Evolutionary conservation across 2,329 filamentous ascomycete genomes (phyloP), one percentile per base, ranked within the genome.

Genomic region (Helicocarpus griseus): DNA sequence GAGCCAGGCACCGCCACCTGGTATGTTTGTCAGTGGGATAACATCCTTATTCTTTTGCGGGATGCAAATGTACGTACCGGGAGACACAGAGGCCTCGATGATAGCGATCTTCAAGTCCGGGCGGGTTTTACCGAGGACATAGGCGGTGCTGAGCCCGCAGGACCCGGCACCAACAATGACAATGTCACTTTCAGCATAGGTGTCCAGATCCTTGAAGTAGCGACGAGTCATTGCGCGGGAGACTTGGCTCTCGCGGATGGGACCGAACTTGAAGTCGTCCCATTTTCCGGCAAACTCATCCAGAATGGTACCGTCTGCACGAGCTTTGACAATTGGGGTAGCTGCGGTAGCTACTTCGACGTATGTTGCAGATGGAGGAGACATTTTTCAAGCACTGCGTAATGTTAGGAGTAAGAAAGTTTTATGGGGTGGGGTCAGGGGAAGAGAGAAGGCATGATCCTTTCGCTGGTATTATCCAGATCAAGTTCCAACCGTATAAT

Each of bases 401-500:
- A 57, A 63, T 61, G 56, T 62, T 48, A 56, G 52, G 21, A 36
- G 21, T 36, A 61, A 59, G 58, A 24, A 61, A 59, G 58, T 61
- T 60, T 57, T 59, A 56, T 63, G 64, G 68, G 57, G 65, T 69
- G 73, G 54, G 57, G 61, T 63, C 62, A 60, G 58, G 63, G 61
- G 67, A 66, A 63, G 68, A 73, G 72, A 74, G 75, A 79, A 80
- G 80, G 87, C 88, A 95, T 94, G 89, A 93, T 95, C 86, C 89
- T 95, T 93, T 89, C 89, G 89, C 89, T 89, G 86, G 88, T 88
- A 93, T 93, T 91, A 91, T 90, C 88, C 86, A 88, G 87, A 90
- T 91, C 87, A 91, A 91, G 87, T 91, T 89, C 75, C 77, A 77
- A 85, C 88, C 87, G 87, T 93, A 86, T 93, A 82, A 83, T 93